Evolutionary conservation across 768 basidiomycete genomes (phyloP).

Genomic region (Clavulina sp.): DNA sequence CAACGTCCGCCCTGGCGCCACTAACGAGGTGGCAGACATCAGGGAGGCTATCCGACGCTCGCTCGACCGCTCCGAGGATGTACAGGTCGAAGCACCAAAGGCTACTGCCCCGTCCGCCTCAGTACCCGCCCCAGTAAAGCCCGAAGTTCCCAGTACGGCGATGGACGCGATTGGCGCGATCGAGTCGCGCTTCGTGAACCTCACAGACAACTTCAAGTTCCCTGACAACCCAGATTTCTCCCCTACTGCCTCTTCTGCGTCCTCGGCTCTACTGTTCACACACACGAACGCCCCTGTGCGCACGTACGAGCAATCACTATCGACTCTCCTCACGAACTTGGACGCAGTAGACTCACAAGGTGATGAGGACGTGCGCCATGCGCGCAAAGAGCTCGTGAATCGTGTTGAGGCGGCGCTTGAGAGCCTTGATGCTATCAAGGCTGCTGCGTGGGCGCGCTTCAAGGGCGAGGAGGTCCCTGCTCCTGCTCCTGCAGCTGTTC

Average conservation of each 20-base stretch:
- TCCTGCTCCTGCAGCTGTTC: neutral
- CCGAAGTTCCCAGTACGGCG: neutral
- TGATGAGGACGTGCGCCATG: conserved; percentile 31
- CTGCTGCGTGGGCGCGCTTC: conserved; percentile 19
- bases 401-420: conserved; percentile 43
- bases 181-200: conserved; percentile 26
- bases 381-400: conserved; percentile 35
- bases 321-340: conserved; percentile 41
- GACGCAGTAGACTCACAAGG: conserved; percentile 55
- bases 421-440: conserved; percentile 26
- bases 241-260: neutral
- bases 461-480: no score
- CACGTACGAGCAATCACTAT: conserved; percentile 42
- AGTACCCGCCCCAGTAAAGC: no score
- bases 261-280: conserved; percentile 40
- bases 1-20: neutral
- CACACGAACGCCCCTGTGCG: conserved; percentile 41
- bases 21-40: neutral
- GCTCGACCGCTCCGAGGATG: neutral
- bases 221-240: conserved; percentile 33
- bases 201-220: conserved; percentile 27
- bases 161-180: conserved; percentile 22
- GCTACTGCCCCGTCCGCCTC: neutral
- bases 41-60: neutral
- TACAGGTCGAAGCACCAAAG: no score